Evolutionary conservation across 371 early-diverging fungal genomes (phyloP).

Genomic region (Amoeboaphelidium protococcarum): DNA sequence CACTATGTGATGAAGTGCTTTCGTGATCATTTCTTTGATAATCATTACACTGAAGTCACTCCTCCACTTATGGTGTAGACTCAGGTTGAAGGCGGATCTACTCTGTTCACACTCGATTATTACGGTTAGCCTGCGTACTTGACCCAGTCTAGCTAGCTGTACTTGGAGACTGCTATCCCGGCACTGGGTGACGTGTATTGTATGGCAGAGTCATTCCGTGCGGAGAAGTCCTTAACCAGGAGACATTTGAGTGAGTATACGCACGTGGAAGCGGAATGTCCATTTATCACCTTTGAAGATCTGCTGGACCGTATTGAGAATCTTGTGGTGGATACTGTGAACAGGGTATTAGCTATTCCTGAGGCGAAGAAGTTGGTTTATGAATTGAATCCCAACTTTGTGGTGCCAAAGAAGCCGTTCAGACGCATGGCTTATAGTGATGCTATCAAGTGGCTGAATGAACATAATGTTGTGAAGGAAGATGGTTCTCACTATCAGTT

Average conservation of each 20-base stretch:
- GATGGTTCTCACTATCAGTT: conserved; percentile 69
- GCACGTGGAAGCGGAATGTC: conserved; percentile 95
- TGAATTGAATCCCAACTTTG: conserved; percentile 80
- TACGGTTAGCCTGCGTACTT: conserved; percentile 93
- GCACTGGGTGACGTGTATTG: conserved; percentile 92
- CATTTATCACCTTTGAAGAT: conserved; percentile 81
- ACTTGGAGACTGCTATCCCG: conserved; percentile 93
- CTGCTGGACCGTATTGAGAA: conserved; percentile 73
- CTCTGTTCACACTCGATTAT: conserved; percentile 90
- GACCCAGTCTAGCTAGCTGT: conserved; percentile 98
- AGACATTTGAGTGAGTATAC: conserved; percentile 97
- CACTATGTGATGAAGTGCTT: conserved; percentile 65
- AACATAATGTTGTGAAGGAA: conserved; percentile 59
- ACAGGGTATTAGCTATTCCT: conserved; percentile 46
- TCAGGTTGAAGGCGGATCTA: conserved; percentile 98
- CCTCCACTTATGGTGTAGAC: conserved; percentile 99
- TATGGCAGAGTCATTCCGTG: conserved; percentile 94
- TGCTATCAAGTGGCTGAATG: conserved; percentile 87
- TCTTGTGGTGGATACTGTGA: conserved; percentile 65
- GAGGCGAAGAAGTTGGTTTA: conserved; percentile 42
- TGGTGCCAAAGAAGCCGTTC: conserved; percentile 68
- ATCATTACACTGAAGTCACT: conserved; percentile 74
- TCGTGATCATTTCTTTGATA: conserved; percentile 73
- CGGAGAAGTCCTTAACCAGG: conserved; percentile 98
- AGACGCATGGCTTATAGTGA: conserved; percentile 87